Percentiles rank a stretch among this genome's conserved stretches.
Evolutionary conservation across 257 asterid species (phyloP).

Genomic region (Craterostigma plantagineum): DNA sequence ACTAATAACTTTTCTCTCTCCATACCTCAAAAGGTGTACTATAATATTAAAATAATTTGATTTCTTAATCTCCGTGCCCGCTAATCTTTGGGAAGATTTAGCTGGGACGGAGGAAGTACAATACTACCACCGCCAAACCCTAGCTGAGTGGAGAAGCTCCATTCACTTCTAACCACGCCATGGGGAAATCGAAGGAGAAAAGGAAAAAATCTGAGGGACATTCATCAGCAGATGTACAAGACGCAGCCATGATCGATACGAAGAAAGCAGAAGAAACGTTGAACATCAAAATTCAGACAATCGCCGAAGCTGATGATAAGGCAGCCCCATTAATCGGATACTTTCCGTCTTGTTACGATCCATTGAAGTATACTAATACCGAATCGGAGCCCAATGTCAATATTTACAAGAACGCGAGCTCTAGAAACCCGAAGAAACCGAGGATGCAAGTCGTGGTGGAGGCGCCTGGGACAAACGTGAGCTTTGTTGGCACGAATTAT

Average conservation of each 20-base stretch:
- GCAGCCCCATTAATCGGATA: slow-evolving; percentile 29
- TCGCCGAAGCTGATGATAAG: slow-evolving; percentile 17
- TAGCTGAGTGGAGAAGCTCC: no score
- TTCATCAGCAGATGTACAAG: no score
- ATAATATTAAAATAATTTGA: no score
- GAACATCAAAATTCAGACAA: slow-evolving; percentile 14
- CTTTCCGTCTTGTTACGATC: slow-evolving; percentile 36
- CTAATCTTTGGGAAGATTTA: no score
- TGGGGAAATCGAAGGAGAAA: slow-evolving; percentile 15
- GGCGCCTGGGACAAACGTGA: slow-evolving; percentile 18
- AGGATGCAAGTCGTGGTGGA: slow-evolving; percentile 38
- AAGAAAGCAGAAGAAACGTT: not conserved
- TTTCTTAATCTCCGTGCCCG: no score
- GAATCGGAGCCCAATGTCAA: slow-evolving; percentile 9
- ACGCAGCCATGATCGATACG: not conserved
- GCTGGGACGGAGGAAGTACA: no score
- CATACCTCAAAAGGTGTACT: no score
- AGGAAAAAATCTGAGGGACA: not conserved
- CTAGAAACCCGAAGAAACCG: slow-evolving; percentile 16
- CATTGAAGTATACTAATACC: slow-evolving; percentile 8
- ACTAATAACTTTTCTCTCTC: no score
- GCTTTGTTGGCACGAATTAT: slow-evolving; percentile 43
- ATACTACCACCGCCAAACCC: no score
- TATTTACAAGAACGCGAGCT: slow-evolving; percentile 15
- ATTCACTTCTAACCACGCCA: not conserved